These are phyloP conservation scores for Coix lacrymajobi DNA, from an alignment of 176 grass and related monocot species.

Conservation along the genomic window DNA sequence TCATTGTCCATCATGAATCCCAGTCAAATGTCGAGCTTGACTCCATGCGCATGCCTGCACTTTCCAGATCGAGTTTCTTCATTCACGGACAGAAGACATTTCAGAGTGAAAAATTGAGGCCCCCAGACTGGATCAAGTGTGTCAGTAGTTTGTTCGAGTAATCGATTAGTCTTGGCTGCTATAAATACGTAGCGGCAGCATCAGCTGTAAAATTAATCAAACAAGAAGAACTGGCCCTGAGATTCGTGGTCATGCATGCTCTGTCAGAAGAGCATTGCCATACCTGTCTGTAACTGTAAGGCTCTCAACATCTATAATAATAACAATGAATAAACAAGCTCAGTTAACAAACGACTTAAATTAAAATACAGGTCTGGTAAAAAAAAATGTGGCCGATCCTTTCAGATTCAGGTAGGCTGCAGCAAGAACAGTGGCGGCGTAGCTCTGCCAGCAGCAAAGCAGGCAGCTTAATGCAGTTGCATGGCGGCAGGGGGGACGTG, in stretches of 20 bases:
- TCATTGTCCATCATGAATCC: conserved; percentile 28
- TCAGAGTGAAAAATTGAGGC: neutral
- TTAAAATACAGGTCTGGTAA: neutral
- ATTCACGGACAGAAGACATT: neutral
- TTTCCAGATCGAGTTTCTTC: conserved; percentile 9
- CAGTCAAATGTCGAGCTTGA: conserved; percentile 51
- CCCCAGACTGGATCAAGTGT: neutral
- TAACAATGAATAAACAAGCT: neutral
- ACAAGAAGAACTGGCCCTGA: neutral
- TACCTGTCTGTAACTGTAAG: neutral
- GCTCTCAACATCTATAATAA: no score
- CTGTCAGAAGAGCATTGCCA: neutral
- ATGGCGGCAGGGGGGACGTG: neutral
- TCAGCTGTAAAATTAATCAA: neutral
- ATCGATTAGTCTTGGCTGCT: neutral
- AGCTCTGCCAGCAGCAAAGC: neutral
- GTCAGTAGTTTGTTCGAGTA: neutral
- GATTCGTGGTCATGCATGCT: neutral
- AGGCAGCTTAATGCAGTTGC: neutral
- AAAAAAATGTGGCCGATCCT: neutral
- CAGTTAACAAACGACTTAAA: neutral
- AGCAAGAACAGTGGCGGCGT: conserved; percentile 2
- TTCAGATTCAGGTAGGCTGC: conserved; percentile 23
- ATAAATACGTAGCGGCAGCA: neutral
- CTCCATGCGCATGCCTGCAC: conserved; percentile 8